A percentile compares a stretch with the other conserved stretches of the same genome.
Evolutionary conservation across 1,284 basidiomycete species (phyloP).

Genomic region (Peniophora sp.): DNA sequence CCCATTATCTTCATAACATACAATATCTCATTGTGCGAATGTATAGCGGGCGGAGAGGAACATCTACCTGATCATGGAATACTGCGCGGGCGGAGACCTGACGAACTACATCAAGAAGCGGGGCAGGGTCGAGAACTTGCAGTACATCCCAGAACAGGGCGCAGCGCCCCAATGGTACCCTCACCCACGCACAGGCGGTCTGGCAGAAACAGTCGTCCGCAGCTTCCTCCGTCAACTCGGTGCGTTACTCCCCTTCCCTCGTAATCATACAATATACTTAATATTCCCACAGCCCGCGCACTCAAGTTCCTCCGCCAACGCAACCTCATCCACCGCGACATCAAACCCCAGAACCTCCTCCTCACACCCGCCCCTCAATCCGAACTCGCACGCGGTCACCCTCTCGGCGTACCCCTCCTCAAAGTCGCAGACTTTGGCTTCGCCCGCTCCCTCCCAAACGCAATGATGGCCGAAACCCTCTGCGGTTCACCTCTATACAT

Average conservation of each 20-base stretch:
- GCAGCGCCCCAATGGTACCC: constrained; percentile 77
- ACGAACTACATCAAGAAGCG: constrained; percentile 95
- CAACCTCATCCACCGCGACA: constrained; percentile 93
- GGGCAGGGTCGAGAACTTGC: constrained; percentile 78
- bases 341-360: constrained; percentile 96
- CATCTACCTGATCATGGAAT: constrained; percentile 98
- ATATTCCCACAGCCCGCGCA: constrained; percentile 61
- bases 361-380: constrained; percentile 77
- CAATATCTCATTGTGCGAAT: not conserved
- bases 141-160: constrained; percentile 65
- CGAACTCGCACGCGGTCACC: constrained; percentile 82
- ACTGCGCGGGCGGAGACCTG: constrained; percentile 92
- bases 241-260: constrained; percentile 25
- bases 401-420: constrained; percentile 86
- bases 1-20: constrained; percentile 1
- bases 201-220: constrained; percentile 87
- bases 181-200: constrained; percentile 85
- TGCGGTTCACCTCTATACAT: constrained; percentile 99
- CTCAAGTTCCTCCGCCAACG: constrained; percentile 86
- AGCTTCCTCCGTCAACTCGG: constrained; percentile 92
- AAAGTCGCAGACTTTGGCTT: constrained; percentile 99
- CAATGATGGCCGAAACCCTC: constrained; percentile 94
- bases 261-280: not conserved
- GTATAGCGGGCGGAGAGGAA: constrained; percentile 81
- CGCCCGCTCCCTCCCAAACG: constrained; percentile 84